Percentiles rank a stretch among this genome's conserved stretches.
Evolutionary conservation across 257 asterid genomes (phyloP).

Genomic region (Linaria vulgaris): DNA sequence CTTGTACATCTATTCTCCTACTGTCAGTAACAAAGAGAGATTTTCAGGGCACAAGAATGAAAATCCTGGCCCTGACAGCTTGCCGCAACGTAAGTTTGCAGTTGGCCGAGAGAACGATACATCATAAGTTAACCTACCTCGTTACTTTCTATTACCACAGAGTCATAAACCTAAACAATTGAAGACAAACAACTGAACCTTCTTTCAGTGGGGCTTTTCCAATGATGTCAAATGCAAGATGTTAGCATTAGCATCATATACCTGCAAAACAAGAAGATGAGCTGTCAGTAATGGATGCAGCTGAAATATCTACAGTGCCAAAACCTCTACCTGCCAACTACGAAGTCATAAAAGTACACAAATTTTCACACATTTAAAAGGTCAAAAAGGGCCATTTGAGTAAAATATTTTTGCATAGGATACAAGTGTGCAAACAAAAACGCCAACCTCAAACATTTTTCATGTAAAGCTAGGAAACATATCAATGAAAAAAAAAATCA

Average conservation of each 20-base stretch:
- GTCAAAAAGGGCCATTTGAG: neutral
- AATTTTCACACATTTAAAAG: neutral
- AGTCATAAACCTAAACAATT: conserved; percentile 30
- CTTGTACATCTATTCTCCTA: conserved; percentile 25
- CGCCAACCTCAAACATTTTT: neutral
- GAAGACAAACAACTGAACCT: conserved; percentile 23
- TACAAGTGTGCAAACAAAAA: neutral
- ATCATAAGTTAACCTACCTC: conserved; percentile 30
- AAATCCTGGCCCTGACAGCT: conserved; percentile 15
- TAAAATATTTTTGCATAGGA: neutral
- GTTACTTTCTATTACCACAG: conserved; percentile 24
- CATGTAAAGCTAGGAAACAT: neutral
- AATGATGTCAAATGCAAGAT: conserved; percentile 34
- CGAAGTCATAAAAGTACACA: neutral
- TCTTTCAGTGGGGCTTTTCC: conserved; percentile 26
- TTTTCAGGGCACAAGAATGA: conserved; percentile 21
- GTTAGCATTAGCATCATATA: conserved; percentile 51
- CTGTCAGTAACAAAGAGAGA: conserved; percentile 24
- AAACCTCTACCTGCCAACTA: neutral
- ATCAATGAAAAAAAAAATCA: neutral
- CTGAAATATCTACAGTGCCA: neutral
- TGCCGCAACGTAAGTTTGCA: conserved; percentile 26
- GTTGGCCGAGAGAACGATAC: conserved; percentile 23
- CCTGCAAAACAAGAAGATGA: conserved; percentile 24
- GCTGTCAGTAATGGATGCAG: conserved; percentile 14